A percentile compares a stretch with the other conserved stretches of the same genome.
Evolutionary conservation across 164 flowering plant species (phyloP).

Genomic region (Stephania japonica): DNA sequence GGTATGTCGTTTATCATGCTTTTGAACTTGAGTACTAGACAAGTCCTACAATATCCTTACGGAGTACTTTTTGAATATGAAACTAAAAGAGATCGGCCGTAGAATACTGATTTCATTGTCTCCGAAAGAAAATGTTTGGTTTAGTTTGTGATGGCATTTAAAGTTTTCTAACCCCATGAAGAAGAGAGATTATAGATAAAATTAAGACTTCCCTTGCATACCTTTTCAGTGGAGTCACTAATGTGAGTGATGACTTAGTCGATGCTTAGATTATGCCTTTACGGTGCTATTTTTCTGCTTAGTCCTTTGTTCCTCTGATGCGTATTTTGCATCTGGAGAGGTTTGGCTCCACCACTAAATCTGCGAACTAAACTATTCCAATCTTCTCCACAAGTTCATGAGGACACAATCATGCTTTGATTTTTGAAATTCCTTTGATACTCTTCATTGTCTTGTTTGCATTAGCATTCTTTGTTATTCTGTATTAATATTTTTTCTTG

Average conservation of each 20-base stretch:
- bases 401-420: neutral
- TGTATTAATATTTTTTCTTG: neutral
- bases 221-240: neutral
- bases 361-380: no score
- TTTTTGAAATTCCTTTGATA: neutral
- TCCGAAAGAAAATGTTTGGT: neutral
- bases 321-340: neutral
- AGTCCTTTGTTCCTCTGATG: neutral
- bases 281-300: neutral
- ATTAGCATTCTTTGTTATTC: neutral
- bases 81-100: neutral
- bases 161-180: neutral
- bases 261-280: neutral
- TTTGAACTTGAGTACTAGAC: neutral
- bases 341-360: neutral
- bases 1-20: slow-evolving; percentile 40
- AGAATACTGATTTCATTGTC: neutral
- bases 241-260: neutral
- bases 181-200: neutral
- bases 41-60: neutral
- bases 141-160: neutral
- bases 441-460: neutral
- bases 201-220: neutral
- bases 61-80: neutral
- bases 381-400: neutral